These are phyloP conservation scores for Fusarium concolor DNA, from an alignment of 2,329 filamentous ascomycete genomes.

Conservation along the genomic window DNA sequence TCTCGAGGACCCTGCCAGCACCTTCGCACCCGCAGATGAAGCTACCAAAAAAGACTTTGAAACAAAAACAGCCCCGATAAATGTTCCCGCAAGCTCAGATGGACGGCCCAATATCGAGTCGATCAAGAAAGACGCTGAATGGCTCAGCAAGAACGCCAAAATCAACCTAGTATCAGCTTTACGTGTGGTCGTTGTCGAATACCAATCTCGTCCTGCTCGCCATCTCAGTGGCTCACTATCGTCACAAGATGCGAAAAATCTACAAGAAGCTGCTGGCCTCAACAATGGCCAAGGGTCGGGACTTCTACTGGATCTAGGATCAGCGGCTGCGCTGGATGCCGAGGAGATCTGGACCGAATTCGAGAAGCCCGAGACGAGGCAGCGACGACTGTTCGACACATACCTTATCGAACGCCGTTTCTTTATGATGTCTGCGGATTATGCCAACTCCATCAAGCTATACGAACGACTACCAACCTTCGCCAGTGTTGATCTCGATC, in stretches of 20 bases:
- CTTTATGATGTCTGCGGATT: slow-evolving; percentile 73
- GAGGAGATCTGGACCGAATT: slow-evolving; percentile 69
- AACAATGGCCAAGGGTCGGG: slow-evolving; percentile 69
- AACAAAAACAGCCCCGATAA: slow-evolving; percentile 86
- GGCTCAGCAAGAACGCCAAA: slow-evolving; percentile 82
- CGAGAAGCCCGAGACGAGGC: slow-evolving; percentile 70
- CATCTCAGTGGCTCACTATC: slow-evolving; percentile 79
- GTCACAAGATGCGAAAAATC: slow-evolving; percentile 79
- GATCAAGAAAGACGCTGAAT: slow-evolving; percentile 86
- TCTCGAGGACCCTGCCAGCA: slow-evolving; percentile 74
- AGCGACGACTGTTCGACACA: slow-evolving; percentile 74
- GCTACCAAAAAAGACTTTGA: slow-evolving; percentile 80
- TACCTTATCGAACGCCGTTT: slow-evolving; percentile 79
- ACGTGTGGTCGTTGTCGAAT: slow-evolving; percentile 83
- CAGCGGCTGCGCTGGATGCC: slow-evolving; percentile 61
- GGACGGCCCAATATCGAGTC: slow-evolving; percentile 78
- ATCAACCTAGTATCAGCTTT: slow-evolving; percentile 87
- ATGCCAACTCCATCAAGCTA: slow-evolving; percentile 61
- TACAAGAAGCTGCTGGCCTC: slow-evolving; percentile 78
- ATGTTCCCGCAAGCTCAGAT: slow-evolving; percentile 76
- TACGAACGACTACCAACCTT: slow-evolving; percentile 55
- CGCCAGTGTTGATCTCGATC: slow-evolving; percentile 40
- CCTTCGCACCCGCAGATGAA: slow-evolving; percentile 72
- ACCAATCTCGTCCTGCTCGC: slow-evolving; percentile 80
- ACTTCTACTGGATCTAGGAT: slow-evolving; percentile 65